phyloP scores from a whole-genome alignment of 192 early-diverging fungal species.

The Backusella liffmaniae region DNA sequence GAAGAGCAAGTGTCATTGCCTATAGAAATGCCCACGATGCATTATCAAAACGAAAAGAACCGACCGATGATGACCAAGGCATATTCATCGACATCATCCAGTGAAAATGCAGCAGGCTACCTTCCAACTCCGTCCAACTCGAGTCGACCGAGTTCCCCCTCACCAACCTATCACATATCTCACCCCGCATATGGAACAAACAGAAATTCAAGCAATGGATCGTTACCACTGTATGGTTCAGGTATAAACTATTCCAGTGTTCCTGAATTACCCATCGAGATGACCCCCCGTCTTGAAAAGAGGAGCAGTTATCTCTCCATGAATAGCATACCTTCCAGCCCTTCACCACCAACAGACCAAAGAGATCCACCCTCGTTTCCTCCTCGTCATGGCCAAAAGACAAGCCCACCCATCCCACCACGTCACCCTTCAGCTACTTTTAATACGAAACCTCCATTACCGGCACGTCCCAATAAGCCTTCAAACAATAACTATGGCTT shows the following conservation, averaged over 20 bases:
- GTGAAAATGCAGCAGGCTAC: not conserved
- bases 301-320: not conserved
- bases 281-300: not conserved
- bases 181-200: not conserved
- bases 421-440: not conserved
- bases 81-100: not conserved
- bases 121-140: not conserved
- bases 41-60: not conserved
- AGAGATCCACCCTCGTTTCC: not conserved
- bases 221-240: not conserved
- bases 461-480: not conserved
- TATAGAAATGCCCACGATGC: not conserved
- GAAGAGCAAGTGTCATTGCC: not conserved
- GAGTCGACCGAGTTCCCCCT: constrained; percentile 2
- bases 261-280: not conserved
- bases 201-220: not conserved
- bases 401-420: not conserved
- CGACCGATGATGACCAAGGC: not conserved
- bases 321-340: not conserved
- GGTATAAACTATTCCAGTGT: not conserved
- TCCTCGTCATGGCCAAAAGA: not conserved
- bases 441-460: not conserved
- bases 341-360: not conserved
- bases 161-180: not conserved
- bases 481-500: not conserved